Base-by-base conservation (phyloP, 2,329 filamentous ascomycete species). In the Huntiella abstrusa region DNA sequence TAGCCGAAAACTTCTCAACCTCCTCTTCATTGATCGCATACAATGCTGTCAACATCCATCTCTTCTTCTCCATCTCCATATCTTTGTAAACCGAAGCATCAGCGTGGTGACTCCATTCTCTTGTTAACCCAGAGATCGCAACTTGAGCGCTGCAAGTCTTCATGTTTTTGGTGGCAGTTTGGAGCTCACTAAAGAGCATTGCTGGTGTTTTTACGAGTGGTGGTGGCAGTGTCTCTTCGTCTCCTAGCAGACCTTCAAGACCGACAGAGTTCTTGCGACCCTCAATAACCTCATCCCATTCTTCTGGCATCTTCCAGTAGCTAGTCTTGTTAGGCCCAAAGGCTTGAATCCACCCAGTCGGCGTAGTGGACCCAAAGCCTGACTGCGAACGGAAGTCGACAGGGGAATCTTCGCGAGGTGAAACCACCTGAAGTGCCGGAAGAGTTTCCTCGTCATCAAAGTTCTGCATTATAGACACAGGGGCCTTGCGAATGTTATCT, bases 31-130 rank as follows among this genome's bases (percentile, higher is more conserved):
- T 65, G 54, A 66, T 62, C 51, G 61, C 63, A 51, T 67, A 65
- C 45, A 81, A 59, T 1, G 67, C 67, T 22, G 69, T 75, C 33
- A 78, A 62, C 61, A 84, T 69, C 74, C 74, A 78, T 36, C 70
- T 59, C 53, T 74, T 72, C 54, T 72, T 71, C 51, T 72, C 68
- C 41, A 72, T 60, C 48, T 71, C 70, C 3, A 71, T 54, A 43
- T 70, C 66, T 52, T 64, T 63, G 53, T 68, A 70, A 15, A 72
- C 57, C 34, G 61, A 64, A 3, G 67, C 62, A 46, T 71, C 66
- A 0, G 60, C 56, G 10, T 64, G 60, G 16, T 57, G 58, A 7
- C 63, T 61, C 62, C 67, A 69, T 37, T 64, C 62, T 52, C 72
- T 67, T 32, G 68, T 72, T 34, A 80, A 61, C 3, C 73, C 66